Percentiles rank a stretch among this genome's conserved stretches.
phyloP scores from a whole-genome alignment of 805 yeast genomes.

The Candida odintsovae region DNA sequence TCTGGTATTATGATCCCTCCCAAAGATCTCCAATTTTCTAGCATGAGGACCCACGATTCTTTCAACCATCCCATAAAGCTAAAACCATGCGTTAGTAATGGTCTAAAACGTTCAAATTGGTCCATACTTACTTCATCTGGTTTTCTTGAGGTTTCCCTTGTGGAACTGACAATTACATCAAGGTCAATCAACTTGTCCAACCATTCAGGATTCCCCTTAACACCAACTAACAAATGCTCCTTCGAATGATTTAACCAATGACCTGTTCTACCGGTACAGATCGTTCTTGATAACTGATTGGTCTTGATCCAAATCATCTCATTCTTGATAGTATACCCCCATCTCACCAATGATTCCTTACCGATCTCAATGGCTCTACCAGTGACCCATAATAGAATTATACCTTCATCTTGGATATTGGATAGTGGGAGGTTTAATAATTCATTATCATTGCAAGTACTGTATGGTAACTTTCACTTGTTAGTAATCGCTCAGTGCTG shows the following conservation, averaged over 20 bases:
- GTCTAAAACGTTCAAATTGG: not conserved
- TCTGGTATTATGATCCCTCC: slow-evolving; percentile 77
- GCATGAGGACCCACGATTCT: slow-evolving; percentile 73
- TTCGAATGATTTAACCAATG: slow-evolving; percentile 96
- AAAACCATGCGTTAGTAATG: slow-evolving; percentile 17
- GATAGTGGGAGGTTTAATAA: slow-evolving; percentile 60
- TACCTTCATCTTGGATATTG: slow-evolving; percentile 75
- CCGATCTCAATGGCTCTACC: slow-evolving; percentile 92
- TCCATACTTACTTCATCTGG: slow-evolving; percentile 61
- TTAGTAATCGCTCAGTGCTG: not conserved
- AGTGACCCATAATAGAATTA: slow-evolving; percentile 87
- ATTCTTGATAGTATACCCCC: slow-evolving; percentile 80
- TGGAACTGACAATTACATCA: slow-evolving; percentile 73
- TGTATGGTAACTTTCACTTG: slow-evolving; percentile 44
- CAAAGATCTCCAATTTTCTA: slow-evolving; percentile 83
- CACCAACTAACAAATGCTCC: slow-evolving; percentile 82
- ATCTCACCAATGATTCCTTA: slow-evolving; percentile 60
- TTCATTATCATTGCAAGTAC: slow-evolving; percentile 74
- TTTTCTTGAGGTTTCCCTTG: slow-evolving; percentile 84
- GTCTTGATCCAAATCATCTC: slow-evolving; percentile 90
- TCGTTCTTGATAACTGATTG: slow-evolving; percentile 81
- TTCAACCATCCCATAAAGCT: slow-evolving; percentile 75
- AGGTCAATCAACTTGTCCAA: slow-evolving; percentile 58
- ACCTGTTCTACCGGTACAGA: slow-evolving; percentile 94
- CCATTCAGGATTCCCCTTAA: slow-evolving; percentile 79